phyloP scores from a whole-genome alignment of 2,329 filamentous ascomycete genomes.

The Stachybotrys echinatus region DNA sequence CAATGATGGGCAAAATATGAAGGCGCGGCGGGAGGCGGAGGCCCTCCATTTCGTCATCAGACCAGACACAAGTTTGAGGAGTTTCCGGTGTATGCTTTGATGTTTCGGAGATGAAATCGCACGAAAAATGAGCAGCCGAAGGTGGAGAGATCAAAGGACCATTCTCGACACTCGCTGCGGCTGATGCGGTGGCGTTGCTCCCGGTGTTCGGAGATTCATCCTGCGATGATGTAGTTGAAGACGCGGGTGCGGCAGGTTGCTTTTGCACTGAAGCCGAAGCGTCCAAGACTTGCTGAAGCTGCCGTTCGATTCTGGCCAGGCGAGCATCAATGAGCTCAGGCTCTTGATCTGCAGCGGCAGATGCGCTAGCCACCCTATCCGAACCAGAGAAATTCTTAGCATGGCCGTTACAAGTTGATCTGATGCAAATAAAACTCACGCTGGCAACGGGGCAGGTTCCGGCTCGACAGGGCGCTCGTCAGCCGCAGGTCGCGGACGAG shows the following conservation, averaged over 20 bases:
- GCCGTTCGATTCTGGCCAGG: slow-evolving; percentile 23
- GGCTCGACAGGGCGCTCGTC: neutral
- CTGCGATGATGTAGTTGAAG: neutral
- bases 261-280: slow-evolving; percentile 4
- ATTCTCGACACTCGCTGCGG: neutral
- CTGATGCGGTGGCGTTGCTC: neutral
- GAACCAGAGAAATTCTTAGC: too few relatives aligned
- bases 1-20: slow-evolving; percentile 27
- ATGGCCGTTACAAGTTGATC: too few relatives aligned
- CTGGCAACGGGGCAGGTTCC: neutral
- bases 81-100: too few relatives aligned
- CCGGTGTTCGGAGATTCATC: neutral
- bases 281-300: slow-evolving; percentile 24
- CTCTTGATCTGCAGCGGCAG: neutral
- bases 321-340: slow-evolving; percentile 14
- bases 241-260: neutral
- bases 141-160: too few relatives aligned
- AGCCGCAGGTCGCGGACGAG: neutral
- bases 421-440: neutral
- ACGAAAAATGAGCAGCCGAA: too few relatives aligned
- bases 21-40: slow-evolving; percentile 24
- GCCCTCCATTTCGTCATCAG: slow-evolving; percentile 3
- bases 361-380: neutral
- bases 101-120: too few relatives aligned
- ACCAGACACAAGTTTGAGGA: neutral